Conservation (phyloP, 352 stramenopile species). For the Phytopythium cucurbitacearum region DNA sequence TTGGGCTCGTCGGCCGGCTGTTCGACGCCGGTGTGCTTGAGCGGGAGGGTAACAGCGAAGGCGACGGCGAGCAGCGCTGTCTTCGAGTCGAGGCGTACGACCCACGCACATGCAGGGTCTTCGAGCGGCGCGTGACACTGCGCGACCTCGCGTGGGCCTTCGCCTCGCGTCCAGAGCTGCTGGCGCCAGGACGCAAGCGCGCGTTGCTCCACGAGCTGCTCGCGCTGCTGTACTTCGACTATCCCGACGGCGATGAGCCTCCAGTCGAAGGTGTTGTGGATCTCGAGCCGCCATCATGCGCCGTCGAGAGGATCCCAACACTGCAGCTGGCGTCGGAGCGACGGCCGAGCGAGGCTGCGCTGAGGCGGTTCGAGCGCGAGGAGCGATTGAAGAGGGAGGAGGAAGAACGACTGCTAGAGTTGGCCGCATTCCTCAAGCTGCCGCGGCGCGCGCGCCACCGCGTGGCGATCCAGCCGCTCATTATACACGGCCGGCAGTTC, state of each 20-base stretch:
- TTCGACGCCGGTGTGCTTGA: slow-evolving; percentile 41
- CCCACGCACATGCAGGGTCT: slow-evolving; percentile 20
- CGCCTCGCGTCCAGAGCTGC: slow-evolving; percentile 25
- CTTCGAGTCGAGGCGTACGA: slow-evolving; percentile 59
- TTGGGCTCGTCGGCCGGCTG: slow-evolving; percentile 50
- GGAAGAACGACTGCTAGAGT: slow-evolving; percentile 34
- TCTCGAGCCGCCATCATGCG: no score
- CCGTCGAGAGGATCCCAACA: slow-evolving; percentile 4
- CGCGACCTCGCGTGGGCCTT: slow-evolving; percentile 59
- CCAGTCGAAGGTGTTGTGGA: neutral
- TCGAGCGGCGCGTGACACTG: slow-evolving; percentile 34
- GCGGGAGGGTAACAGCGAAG: slow-evolving; percentile 7
- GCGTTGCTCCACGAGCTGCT: slow-evolving; percentile 46
- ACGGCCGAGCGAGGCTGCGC: slow-evolving; percentile 37
- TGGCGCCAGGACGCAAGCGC: slow-evolving; percentile 52
- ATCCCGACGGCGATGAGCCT: slow-evolving; percentile 14
- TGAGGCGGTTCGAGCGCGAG: slow-evolving; percentile 45
- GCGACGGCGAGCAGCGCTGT: slow-evolving; percentile 19
- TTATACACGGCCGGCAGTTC: slow-evolving; percentile 34
- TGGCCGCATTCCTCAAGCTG: slow-evolving; percentile 38
- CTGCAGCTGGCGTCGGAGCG: slow-evolving; percentile 40
- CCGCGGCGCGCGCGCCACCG: slow-evolving; percentile 44
- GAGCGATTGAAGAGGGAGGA: slow-evolving; percentile 45
- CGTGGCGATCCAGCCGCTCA: slow-evolving; percentile 24
- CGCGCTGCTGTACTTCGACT: slow-evolving; percentile 59